Percentiles rank a stretch among this genome's conserved stretches.
phyloP scores from a whole-genome alignment of 2,329 filamentous ascomycete genomes.

The Botrytis pseudocinerea region DNA sequence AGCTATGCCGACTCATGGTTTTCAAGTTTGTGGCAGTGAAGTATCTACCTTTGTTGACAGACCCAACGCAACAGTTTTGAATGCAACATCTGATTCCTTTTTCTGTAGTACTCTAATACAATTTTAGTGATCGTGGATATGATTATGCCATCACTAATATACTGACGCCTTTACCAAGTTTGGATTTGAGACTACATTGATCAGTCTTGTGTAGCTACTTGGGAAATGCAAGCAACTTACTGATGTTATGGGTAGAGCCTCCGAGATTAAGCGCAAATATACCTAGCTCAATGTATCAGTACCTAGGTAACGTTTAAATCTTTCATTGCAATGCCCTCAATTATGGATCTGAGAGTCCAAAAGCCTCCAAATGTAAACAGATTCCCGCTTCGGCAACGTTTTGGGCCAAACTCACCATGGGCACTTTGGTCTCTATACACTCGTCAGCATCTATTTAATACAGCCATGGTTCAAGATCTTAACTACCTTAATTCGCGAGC shows the following conservation, averaged over 20 bases:
- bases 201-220: neutral
- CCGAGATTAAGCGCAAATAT: constrained; percentile 38
- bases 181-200: constrained; percentile 33
- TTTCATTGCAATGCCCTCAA: neutral
- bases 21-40: neutral
- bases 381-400: neutral
- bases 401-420: constrained; percentile 29
- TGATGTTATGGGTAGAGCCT: constrained; percentile 34
- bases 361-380: neutral
- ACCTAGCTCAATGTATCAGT: neutral
- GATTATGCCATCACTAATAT: neutral
- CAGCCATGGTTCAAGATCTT: neutral
- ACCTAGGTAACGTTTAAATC: neutral
- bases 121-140: constrained; percentile 20
- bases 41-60: constrained; percentile 30
- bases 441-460: constrained; percentile 1
- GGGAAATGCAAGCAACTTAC: constrained; percentile 25
- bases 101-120: constrained; percentile 33
- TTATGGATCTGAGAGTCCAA: neutral
- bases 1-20: neutral
- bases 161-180: constrained; percentile 31
- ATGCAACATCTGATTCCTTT: constrained; percentile 32
- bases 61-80: constrained; percentile 29
- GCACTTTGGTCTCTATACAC: constrained; percentile 33
- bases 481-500: constrained; percentile 33